Base-by-base conservation (phyloP, 1,139 yeast genomes). In the Entelexis sorbosivorans region DNA sequence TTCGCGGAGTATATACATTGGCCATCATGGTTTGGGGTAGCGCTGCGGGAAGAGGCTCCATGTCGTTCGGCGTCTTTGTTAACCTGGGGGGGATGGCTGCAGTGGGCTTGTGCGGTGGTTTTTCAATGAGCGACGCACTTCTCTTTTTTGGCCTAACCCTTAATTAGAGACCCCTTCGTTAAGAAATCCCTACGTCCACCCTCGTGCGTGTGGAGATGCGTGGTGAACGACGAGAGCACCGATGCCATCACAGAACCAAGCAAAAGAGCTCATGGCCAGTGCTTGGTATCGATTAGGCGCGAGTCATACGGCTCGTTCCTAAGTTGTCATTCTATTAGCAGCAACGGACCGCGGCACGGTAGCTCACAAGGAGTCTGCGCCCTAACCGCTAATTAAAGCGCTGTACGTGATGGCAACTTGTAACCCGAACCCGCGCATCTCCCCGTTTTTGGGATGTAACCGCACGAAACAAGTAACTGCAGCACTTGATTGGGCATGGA, bases 1-100 rank as follows among this genome's bases (percentile, higher is more conserved):
- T 67, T 57, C 79, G 69, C 2, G 94, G 85, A 64, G 82, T 85
- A 11, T 94, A 93, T 61, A 76, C 82, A 17, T 44, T 16, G 31
- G 14, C 10, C 35, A 33, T 14, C 33, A 34, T 35, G 11, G 22
- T 17, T 20, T 44, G 48, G 3, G 33, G 40, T 29, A 34, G 40
- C 19, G 42, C 28, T 22, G 13, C 14, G 3, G 40, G 48, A 5
- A 44, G 33, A 6, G 36, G 36, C 13, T 42, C 45, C 45, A 42
- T 42, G n/a, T 4, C 22, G 14, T 38, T 26, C 17, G 3, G 9
- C 9, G 26, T 8, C 17, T 20, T 16, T 7, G 3, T 11, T 14
- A 6, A 5, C 3, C 7, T 35, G 14, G 13, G 31, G 7, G 31
- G 31, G 31, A 35, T 9, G 24, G 17, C 11, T 20, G 28, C 28